These are phyloP conservation scores for Claviceps africana DNA, from an alignment of 2,329 filamentous ascomycete genomes.

Conservation along the genomic window DNA sequence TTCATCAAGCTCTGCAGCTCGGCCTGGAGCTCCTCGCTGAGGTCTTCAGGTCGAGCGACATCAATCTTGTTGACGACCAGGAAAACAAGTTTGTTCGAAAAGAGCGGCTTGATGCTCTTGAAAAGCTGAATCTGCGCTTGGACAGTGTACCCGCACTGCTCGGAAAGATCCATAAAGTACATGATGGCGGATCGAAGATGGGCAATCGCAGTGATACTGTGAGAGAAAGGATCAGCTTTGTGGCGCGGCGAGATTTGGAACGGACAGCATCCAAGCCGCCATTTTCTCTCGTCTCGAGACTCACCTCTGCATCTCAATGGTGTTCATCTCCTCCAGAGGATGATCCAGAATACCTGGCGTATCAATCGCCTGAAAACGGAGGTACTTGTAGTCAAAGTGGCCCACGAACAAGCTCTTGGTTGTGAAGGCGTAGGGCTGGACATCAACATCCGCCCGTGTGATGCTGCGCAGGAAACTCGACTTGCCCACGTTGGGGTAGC, in stretches of 20 bases:
- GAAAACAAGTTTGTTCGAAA: constrained; percentile 94
- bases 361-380: constrained; percentile 63
- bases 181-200: constrained; percentile 89
- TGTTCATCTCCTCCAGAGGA: constrained; percentile 98
- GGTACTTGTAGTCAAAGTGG: constrained; percentile 84
- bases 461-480: constrained; percentile 88
- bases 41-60: constrained; percentile 71
- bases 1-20: constrained; percentile 70
- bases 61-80: constrained; percentile 98
- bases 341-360: constrained; percentile 98
- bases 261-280: neutral
- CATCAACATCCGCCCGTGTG: constrained; percentile 87
- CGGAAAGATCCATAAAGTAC: constrained; percentile 96
- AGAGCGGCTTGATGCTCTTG: constrained; percentile 90
- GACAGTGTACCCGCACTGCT: constrained; percentile 92
- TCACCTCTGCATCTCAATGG: constrained; percentile 82
- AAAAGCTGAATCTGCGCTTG: constrained; percentile 88
- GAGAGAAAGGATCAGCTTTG: constrained; percentile 16
- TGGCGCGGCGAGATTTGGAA: neutral
- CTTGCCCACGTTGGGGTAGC: constrained; percentile 96
- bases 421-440: constrained; percentile 96
- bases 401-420: constrained; percentile 96
- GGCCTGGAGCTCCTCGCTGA: constrained; percentile 64
- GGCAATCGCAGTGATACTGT: constrained; percentile 81
- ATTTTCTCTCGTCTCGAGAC: neutral